Conservation (phyloP, 805 yeast species). For the Cyberlindnera lachancei region DNA sequence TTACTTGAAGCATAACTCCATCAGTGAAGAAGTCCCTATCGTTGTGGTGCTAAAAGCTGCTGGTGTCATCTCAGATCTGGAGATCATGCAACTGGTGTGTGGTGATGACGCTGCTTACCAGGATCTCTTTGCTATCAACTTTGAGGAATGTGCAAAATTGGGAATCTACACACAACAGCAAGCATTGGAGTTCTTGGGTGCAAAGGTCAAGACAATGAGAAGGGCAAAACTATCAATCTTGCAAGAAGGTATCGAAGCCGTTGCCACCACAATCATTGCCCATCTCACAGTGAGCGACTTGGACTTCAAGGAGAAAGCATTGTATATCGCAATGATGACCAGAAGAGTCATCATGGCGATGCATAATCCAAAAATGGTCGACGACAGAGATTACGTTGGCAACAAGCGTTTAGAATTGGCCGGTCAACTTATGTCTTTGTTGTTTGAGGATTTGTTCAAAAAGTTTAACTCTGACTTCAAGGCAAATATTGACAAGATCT, state of each 20-base stretch:
- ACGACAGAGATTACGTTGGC: slow-evolving; percentile 97
- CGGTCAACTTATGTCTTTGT: slow-evolving; percentile 90
- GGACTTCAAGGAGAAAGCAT: slow-evolving; percentile 89
- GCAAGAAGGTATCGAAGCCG: slow-evolving; percentile 95
- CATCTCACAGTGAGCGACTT: slow-evolving; percentile 80
- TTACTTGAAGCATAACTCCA: slow-evolving; percentile 90
- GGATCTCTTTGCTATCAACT: slow-evolving; percentile 85
- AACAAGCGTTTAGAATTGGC: slow-evolving; percentile 95
- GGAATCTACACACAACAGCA: slow-evolving; percentile 89
- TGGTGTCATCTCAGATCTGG: slow-evolving; percentile 86
- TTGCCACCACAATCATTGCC: slow-evolving; percentile 93
- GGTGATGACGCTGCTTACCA: slow-evolving; percentile 85
- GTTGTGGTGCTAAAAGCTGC: slow-evolving; percentile 92
- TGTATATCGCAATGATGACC: slow-evolving; percentile 94
- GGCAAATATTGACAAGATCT: slow-evolving; percentile 85
- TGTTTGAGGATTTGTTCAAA: slow-evolving; percentile 95
- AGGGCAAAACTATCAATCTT: slow-evolving; percentile 73
- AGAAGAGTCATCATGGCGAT: slow-evolving; percentile 94
- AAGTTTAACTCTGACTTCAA: slow-evolving; percentile 94
- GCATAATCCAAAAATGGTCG: slow-evolving; percentile 92
- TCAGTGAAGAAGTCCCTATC: slow-evolving; percentile 91
- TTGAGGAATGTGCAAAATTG: slow-evolving; percentile 85
- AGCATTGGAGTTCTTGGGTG: slow-evolving; percentile 86
- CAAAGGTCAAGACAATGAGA: slow-evolving; percentile 87
- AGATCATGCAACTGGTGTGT: slow-evolving; percentile 89